Evolutionary conservation across 371 early-diverging fungal genomes (phyloP).

Genomic region (Mortierella sp.): DNA sequence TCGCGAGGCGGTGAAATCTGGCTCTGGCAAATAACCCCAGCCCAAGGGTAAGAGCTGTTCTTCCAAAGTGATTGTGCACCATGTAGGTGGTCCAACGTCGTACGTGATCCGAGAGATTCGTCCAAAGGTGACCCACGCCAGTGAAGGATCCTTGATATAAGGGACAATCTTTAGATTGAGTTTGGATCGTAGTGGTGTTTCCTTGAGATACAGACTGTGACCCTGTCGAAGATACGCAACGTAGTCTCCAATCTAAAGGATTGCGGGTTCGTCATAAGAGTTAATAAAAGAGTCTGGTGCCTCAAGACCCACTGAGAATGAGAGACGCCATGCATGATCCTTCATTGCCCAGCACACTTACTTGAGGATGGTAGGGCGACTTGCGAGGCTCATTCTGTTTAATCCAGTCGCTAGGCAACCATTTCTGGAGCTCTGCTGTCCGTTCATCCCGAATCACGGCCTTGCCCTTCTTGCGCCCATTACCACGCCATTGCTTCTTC

Average conservation of each 20-base stretch:
- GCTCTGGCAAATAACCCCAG: conserved; percentile 54
- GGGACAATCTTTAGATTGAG: conserved; percentile 69
- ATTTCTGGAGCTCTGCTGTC: conserved; percentile 51
- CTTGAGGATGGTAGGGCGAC: conserved; percentile 77
- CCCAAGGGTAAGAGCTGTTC: conserved; percentile 54
- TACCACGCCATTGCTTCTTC: conserved; percentile 49
- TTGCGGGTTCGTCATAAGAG: background rate
- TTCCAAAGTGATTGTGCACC: conserved; percentile 64
- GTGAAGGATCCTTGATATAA: conserved; percentile 52
- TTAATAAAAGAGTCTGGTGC: too few species aligned
- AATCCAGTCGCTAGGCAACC: conserved; percentile 71
- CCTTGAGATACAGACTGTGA: conserved; percentile 67
- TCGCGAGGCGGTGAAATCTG: conserved; percentile 54
- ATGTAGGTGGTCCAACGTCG: conserved; percentile 78
- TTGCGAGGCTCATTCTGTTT: conserved; percentile 61
- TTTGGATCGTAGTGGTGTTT: conserved; percentile 60
- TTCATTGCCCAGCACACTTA: conserved; percentile 10
- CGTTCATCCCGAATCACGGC: conserved; percentile 34
- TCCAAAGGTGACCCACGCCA: conserved; percentile 68
- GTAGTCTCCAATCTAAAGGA: conserved; percentile 62
- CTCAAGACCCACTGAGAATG: too few species aligned
- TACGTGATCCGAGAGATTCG: conserved; percentile 67
- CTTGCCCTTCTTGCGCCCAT: conserved; percentile 50
- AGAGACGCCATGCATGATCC: background rate
- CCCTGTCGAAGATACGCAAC: conserved; percentile 75